Conservation (phyloP, 495 filamentous ascomycete genomes). For the Sabuloglossum arenarium region DNA sequence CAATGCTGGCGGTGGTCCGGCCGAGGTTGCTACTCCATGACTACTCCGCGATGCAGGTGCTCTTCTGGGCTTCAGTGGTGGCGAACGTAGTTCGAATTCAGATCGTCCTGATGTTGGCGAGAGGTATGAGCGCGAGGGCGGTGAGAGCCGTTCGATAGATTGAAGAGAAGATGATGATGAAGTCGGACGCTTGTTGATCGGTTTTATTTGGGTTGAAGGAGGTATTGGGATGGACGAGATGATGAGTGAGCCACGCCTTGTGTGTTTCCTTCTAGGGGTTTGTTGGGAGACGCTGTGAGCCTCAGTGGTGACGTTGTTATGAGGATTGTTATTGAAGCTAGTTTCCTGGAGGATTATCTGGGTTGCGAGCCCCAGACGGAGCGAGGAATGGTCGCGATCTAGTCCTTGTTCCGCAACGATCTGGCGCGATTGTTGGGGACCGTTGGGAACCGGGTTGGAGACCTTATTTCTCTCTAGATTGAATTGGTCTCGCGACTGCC, state of each 20-base stretch:
- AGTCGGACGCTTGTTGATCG: background rate
- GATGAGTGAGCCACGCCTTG: background rate
- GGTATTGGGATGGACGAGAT: background rate
- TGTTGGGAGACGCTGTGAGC: background rate
- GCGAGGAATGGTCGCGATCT: background rate
- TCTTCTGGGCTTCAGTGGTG: slow-evolving; percentile 7
- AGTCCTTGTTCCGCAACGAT: background rate
- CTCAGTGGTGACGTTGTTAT: background rate
- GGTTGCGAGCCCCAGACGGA: background rate
- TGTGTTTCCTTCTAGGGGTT: background rate
- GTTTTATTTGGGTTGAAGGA: background rate
- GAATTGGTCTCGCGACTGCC: background rate
- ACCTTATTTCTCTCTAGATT: background rate
- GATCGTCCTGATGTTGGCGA: background rate
- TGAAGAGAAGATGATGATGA: background rate
- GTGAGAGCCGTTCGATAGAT: background rate
- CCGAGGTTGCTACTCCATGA: slow-evolving; percentile 22
- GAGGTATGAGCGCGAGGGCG: background rate
- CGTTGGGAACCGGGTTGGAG: background rate
- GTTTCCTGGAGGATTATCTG: background rate
- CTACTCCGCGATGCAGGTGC: slow-evolving; percentile 23
- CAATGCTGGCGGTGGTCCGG: slow-evolving; percentile 24
- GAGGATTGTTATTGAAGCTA: background rate
- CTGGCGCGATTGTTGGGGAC: background rate
- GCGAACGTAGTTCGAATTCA: background rate